Percentiles rank a stretch among this genome's conserved stretches.
Conservation (phyloP, 805 yeast species). For the Suhomyces emberorum region DNA sequence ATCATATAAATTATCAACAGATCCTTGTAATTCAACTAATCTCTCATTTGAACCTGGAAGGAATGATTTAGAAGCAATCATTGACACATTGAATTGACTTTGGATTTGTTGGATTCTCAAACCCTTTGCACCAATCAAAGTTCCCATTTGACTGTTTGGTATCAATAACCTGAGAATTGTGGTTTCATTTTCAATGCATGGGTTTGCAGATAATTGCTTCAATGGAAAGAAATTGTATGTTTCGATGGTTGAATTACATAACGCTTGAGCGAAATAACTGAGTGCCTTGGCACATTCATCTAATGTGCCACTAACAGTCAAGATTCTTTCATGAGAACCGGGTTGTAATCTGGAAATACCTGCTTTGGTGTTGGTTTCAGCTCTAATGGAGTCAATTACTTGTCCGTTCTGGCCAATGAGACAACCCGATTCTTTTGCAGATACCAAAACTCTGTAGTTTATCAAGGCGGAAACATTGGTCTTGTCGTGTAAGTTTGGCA, state of each 20-base stretch:
- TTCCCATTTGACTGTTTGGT: constrained; percentile 85
- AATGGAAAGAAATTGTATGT: constrained; percentile 56
- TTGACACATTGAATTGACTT: constrained; percentile 63
- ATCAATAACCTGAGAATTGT: constrained; percentile 64
- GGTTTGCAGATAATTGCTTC: constrained; percentile 53
- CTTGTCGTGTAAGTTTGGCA: constrained; percentile 28
- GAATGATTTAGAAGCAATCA: constrained; percentile 84
- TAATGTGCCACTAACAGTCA: constrained; percentile 73
- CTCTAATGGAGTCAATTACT: constrained; percentile 73
- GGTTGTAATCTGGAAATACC: constrained; percentile 79
- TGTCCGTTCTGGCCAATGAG: constrained; percentile 84
- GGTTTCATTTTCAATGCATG: constrained; percentile 49
- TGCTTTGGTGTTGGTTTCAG: constrained; percentile 73
- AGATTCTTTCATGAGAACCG: constrained; percentile 78
- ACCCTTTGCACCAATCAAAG: constrained; percentile 84
- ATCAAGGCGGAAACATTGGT: constrained; percentile 31
- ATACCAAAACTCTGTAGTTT: constrained; percentile 58
- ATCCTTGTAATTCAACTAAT: constrained; percentile 82
- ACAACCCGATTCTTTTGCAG: constrained; percentile 86
- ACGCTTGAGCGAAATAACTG: constrained; percentile 64
- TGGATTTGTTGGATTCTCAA: constrained; percentile 75
- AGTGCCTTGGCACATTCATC: constrained; percentile 68
- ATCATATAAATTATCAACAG: constrained; percentile 57
- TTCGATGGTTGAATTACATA: constrained; percentile 43
- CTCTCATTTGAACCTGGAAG: constrained; percentile 81